Evolutionary conservation across 1,284 basidiomycete species (phyloP).

Genomic region (Cutaneotrichosporon mucoides): DNA sequence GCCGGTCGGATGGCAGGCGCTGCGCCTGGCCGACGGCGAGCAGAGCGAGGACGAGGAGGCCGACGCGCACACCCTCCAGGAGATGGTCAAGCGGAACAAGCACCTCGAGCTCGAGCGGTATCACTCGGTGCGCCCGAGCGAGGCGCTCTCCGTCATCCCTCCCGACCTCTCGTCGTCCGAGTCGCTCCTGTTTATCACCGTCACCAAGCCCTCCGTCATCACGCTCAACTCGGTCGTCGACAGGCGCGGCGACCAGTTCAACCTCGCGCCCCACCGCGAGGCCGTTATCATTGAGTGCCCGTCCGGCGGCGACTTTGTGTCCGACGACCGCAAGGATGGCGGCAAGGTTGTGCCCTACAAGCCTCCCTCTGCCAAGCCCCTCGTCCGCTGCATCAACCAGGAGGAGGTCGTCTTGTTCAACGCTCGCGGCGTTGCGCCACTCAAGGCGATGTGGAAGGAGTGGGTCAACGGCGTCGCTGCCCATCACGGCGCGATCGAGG

Average conservation of each 20-base stretch:
- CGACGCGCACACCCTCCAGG: conserved; percentile 55
- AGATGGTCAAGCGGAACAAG: conserved; percentile 17
- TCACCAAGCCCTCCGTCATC: conserved; percentile 67
- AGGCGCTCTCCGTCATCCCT: conserved; percentile 39
- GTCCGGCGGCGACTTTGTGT: conserved; percentile 51
- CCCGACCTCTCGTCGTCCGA: conserved; percentile 63
- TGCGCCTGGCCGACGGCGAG: conserved; percentile 30
- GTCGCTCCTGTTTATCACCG: conserved; percentile 64
- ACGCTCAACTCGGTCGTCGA: conserved; percentile 70
- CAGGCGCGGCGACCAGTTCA: conserved; percentile 61
- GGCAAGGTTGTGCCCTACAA: conserved; percentile 10
- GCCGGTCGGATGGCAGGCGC: conserved; percentile 18
- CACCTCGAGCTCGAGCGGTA: conserved; percentile 50
- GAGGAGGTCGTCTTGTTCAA: conserved; percentile 62
- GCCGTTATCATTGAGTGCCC: conserved; percentile 77
- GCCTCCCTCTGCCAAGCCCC: conserved; percentile 51
- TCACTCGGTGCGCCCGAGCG: conserved; percentile 39
- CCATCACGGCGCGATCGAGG: conserved; percentile 68
- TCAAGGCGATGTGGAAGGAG: conserved; percentile 71
- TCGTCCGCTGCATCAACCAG: conserved; percentile 66
- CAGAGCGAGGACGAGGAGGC: conserved; percentile 56
- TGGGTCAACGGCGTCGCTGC: conserved; percentile 51
- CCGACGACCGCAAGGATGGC: conserved; percentile 18
- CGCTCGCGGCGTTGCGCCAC: conserved; percentile 70
- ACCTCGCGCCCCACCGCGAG: conserved; percentile 58